A percentile compares a stretch with the other conserved stretches of the same genome.
phyloP scores from a whole-genome alignment of 805 yeast genomes.

The Kregervanrija delftensis region DNA sequence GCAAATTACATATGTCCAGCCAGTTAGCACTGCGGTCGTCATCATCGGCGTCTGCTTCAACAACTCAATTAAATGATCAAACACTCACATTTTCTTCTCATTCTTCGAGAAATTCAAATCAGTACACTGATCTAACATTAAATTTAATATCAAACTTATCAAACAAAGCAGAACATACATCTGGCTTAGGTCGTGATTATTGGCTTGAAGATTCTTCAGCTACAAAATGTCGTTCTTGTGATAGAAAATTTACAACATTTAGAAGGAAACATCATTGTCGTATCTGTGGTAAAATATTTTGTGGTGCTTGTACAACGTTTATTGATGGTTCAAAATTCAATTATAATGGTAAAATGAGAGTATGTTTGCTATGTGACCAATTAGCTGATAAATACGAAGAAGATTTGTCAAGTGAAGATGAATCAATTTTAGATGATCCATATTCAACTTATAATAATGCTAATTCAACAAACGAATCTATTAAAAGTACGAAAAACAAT shows the following conservation, averaged over 20 bases:
- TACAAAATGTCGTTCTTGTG: constrained; percentile 79
- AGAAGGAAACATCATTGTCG: constrained; percentile 92
- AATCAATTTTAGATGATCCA: constrained; percentile 36
- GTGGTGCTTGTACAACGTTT: constrained; percentile 73
- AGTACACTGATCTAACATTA: constrained; percentile 18
- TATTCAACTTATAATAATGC: not conserved
- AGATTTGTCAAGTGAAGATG: constrained; percentile 57
- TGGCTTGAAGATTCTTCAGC: constrained; percentile 98
- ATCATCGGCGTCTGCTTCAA: constrained; percentile 8
- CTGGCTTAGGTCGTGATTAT: constrained; percentile 64
- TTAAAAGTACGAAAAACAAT: too few species aligned
- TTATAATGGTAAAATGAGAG: constrained; percentile 62
- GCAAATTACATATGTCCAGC: too few species aligned
- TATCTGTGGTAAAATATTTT: constrained; percentile 92
- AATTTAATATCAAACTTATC: constrained; percentile 2
- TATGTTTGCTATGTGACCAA: constrained; percentile 65
- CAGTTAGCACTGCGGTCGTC: too few species aligned
- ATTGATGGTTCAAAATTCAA: constrained; percentile 61
- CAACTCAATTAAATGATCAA: constrained; percentile 21
- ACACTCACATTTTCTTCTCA: constrained; percentile 9
- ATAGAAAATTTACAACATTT: constrained; percentile 72
- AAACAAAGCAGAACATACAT: constrained; percentile 1
- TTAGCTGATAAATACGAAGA: constrained; percentile 63
- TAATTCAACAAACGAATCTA: too few species aligned
- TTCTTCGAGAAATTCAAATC: constrained; percentile 6